Conservation (phyloP, 441 rosid genomes). For the Macaranga tanarius region DNA sequence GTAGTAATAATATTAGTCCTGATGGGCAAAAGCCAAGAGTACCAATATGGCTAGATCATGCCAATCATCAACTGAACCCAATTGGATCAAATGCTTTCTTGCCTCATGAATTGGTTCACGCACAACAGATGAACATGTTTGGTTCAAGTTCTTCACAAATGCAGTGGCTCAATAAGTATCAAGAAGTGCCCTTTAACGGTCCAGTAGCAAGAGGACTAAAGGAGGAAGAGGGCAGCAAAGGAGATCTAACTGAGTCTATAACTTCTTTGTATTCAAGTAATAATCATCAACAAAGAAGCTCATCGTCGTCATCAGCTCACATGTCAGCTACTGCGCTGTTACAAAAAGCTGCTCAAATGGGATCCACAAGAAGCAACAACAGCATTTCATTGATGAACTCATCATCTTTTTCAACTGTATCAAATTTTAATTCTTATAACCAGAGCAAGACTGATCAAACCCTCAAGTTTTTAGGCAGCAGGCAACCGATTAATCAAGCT, state of each 20-base stretch:
- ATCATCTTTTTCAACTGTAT: conserved; percentile 21
- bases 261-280: conserved; percentile 36
- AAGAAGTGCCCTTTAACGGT: conserved; percentile 26
- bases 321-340: conserved; percentile 80
- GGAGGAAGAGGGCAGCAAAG: conserved; percentile 39
- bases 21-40: conserved; percentile 37
- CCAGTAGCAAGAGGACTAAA: conserved; percentile 29
- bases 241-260: conserved; percentile 32
- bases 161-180: conserved; percentile 39
- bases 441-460: conserved; percentile 18
- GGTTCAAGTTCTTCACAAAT: conserved; percentile 30
- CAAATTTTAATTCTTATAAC: conserved; percentile 12
- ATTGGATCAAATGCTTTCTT: conserved; percentile 27
- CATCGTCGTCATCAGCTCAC: conserved; percentile 26
- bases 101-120: conserved; percentile 34
- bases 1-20: conserved; percentile 17
- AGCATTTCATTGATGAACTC: conserved; percentile 27
- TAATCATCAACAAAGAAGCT: conserved; percentile 18
- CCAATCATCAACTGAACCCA: conserved; percentile 35
- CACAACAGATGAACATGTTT: conserved; percentile 29
- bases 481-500: conserved; percentile 23
- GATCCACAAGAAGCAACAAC: conserved; percentile 54
- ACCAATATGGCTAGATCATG: conserved; percentile 46
- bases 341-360: conserved; percentile 80
- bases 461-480: conserved; percentile 22